phyloP scores from a whole-genome alignment of 306 rosid species.

The Vigna mungo region DNA sequence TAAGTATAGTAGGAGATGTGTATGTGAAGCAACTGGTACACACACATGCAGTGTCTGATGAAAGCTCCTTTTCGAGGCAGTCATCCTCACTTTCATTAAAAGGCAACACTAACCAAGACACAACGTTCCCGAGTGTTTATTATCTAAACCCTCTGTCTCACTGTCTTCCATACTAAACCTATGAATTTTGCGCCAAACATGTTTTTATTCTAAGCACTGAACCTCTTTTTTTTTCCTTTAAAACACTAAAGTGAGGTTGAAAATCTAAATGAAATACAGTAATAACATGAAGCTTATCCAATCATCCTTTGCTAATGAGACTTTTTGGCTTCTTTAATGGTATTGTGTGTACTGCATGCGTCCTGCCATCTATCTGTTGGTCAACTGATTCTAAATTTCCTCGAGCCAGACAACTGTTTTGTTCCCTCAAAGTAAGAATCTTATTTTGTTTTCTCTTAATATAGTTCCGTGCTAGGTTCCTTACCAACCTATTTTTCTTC shows the following conservation, averaged over 20 bases:
- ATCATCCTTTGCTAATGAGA: background rate
- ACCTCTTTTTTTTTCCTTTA: slow-evolving; percentile 9
- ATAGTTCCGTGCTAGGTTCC: slow-evolving; percentile 6
- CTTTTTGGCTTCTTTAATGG: slow-evolving; percentile 28
- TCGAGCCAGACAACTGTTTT: slow-evolving; percentile 40
- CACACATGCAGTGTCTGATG: slow-evolving; percentile 77
- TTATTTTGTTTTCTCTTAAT: slow-evolving; percentile 19
- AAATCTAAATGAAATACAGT: background rate
- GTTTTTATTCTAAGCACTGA: slow-evolving; percentile 37
- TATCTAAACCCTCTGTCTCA: background rate
- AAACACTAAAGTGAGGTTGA: slow-evolving; percentile 1
- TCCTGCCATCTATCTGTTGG: slow-evolving; percentile 3
- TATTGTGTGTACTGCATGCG: slow-evolving; percentile 26
- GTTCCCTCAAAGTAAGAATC: slow-evolving; percentile 45
- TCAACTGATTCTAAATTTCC: slow-evolving; percentile 38
- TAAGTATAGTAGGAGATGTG: background rate
- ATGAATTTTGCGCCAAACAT: slow-evolving; percentile 25
- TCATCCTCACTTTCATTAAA: slow-evolving; percentile 29
- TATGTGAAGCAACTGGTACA: slow-evolving; percentile 50
- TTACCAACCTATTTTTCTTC: slow-evolving; percentile 46
- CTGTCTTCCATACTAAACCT: slow-evolving; percentile 27
- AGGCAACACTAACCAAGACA: slow-evolving; percentile 50
- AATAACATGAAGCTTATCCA: slow-evolving; percentile 23
- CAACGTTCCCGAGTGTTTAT: slow-evolving; percentile 18
- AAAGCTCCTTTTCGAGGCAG: slow-evolving; percentile 74